Evolutionary conservation across 2,329 filamentous ascomycete species (phyloP).

Genomic region (Claviceps pusilla): DNA sequence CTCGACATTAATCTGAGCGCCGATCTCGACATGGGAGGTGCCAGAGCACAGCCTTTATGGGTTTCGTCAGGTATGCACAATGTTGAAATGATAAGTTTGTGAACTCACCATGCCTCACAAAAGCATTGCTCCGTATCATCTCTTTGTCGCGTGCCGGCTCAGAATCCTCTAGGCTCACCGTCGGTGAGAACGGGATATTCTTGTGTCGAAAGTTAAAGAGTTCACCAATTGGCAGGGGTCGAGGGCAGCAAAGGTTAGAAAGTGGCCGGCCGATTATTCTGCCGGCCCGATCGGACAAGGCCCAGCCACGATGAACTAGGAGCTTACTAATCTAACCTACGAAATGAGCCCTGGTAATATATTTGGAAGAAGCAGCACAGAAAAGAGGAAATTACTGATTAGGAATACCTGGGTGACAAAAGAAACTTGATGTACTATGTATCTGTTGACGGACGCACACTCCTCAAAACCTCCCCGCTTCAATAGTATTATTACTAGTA

Average conservation of each 20-base stretch:
- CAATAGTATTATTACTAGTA: conserved; percentile 21
- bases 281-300: conserved; percentile 3
- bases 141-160: conserved; percentile 10
- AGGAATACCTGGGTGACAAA: conserved; percentile 5
- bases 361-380: too few species aligned
- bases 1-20: conserved; percentile 20
- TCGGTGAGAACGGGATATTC: neutral
- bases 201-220: neutral
- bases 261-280: conserved; percentile 6
- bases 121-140: conserved; percentile 43
- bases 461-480: conserved; percentile 19
- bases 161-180: neutral
- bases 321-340: too few species aligned
- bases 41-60: conserved; percentile 29
- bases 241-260: neutral
- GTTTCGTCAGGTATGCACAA: neutral
- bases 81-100: neutral
- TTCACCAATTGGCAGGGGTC: neutral
- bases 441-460: conserved; percentile 17
- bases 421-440: conserved; percentile 10
- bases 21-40: conserved; percentile 25
- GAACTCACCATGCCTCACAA: conserved; percentile 38
- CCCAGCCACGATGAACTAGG: too few species aligned
- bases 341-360: too few species aligned
- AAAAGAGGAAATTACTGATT: too few species aligned